Base-by-base conservation (phyloP, 371 early-diverging fungal species). In the Mortierella sp. region DNA sequence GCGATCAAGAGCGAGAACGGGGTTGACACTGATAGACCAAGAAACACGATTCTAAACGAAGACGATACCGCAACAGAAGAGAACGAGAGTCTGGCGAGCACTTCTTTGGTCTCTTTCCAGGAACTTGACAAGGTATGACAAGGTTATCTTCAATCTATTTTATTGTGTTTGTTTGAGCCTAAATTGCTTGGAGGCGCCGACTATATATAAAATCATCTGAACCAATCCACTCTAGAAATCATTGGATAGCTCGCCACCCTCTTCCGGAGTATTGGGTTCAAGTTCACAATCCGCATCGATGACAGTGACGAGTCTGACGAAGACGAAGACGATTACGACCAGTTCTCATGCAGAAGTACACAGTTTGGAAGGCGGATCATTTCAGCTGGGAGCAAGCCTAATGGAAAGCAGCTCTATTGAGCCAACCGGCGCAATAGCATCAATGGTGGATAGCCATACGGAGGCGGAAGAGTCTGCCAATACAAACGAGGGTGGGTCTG, bases 111-210 rank as follows among this genome's bases (percentile, higher is more conserved):
- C 16, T 66, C 63, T 6, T 62, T 76, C 19, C 22, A 64, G 22
- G 77, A 76, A 21, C 40, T 76, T 6, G 72, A 76, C 50, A 76
- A 67, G 72, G 72, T 77, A 77, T 47, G 41, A 63, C 15, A 11
- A 45, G 45, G 0, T 11, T 45, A 11, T 45, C 11, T 45, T 13
- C 22, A 32, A 32, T 8, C 11, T 55, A 28, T 28, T 22, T 0
- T 55, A 9, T 4, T 33, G 21, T 32, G 22, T 21, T 38, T 16
- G 15, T 43, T 50, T 16, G n/a, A 28, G 28, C 55, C 11, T 47
- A 41, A 24, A 43, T 0, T 21, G 50, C 22, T 22, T 28, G 32
- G 13, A 28, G 32, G 55, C 8, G 22, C 41, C 48, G 45, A 28
- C 59, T 21, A 21, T 38, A 36, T 52, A 36, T 59, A 55, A 64